Percentiles rank a stretch among this genome's conserved stretches.
Conservation (phyloP, 495 filamentous ascomycete species). For the Xylaria curta region DNA sequence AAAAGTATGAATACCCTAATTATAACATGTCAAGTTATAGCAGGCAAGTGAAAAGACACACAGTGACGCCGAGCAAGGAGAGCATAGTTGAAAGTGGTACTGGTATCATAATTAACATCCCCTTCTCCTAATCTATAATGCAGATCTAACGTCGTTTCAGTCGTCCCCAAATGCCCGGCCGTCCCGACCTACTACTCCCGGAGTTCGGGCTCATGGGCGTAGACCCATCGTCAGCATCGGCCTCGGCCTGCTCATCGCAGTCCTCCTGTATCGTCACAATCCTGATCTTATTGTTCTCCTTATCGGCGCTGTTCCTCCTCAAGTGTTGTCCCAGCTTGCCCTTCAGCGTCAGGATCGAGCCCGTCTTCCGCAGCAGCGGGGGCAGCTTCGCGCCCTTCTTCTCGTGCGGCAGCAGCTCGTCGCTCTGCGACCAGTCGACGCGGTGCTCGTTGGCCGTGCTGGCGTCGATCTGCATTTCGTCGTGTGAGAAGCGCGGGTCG, state of each 20-base stretch:
- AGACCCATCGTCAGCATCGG: slow-evolving; percentile 24
- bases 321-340: slow-evolving; percentile 33
- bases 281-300: neutral
- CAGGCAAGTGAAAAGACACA: neutral
- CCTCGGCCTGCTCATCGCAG: slow-evolving; percentile 10
- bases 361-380: slow-evolving; percentile 46
- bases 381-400: slow-evolving; percentile 29
- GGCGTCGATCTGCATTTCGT: slow-evolving; percentile 34
- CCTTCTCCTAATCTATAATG: neutral
- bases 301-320: slow-evolving; percentile 19
- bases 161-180: slow-evolving; percentile 12
- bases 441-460: slow-evolving; percentile 36
- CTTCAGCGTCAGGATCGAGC: slow-evolving; percentile 48
- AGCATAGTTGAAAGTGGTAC: neutral
- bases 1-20: neutral
- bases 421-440: slow-evolving; percentile 56
- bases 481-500: slow-evolving; percentile 17
- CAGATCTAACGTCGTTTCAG: slow-evolving; percentile 16
- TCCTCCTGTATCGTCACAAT: slow-evolving; percentile 20
- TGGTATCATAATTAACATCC: neutral
- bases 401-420: slow-evolving; percentile 39
- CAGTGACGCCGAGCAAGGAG: neutral
- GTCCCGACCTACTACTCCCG: neutral
- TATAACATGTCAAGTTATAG: neutral
- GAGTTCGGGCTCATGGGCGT: slow-evolving; percentile 23